Percentiles rank a stretch among this genome's conserved stretches.
phyloP scores from a whole-genome alignment of 2,329 filamentous ascomycete genomes.

The Cladophialophora chaetospira region DNA sequence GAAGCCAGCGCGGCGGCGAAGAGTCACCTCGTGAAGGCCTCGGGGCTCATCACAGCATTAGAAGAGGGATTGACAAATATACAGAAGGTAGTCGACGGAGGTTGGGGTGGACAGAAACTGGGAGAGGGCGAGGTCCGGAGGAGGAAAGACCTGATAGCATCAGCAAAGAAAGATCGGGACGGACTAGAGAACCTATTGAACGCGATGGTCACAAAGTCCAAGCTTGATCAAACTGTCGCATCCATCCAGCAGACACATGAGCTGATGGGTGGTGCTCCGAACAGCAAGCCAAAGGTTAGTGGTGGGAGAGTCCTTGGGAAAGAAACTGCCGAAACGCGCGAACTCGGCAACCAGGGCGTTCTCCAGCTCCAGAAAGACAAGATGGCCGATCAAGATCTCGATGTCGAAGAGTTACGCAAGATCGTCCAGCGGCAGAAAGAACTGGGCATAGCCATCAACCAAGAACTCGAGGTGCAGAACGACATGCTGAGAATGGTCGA shows the following conservation, averaged over 20 bases:
- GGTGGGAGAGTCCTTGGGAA: constrained; percentile 54
- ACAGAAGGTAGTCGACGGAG: constrained; percentile 30
- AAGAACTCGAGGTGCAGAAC: constrained; percentile 64
- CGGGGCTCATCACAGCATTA: constrained; percentile 56
- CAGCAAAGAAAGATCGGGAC: constrained; percentile 63
- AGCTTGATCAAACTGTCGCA: constrained; percentile 50
- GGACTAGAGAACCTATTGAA: constrained; percentile 62
- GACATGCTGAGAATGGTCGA: constrained; percentile 61
- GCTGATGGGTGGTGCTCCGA: constrained; percentile 36
- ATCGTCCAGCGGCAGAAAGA: constrained; percentile 63
- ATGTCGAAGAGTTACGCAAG: constrained; percentile 60
- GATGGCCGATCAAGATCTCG: constrained; percentile 63
- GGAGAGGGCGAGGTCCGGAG: constrained; percentile 64
- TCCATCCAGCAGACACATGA: constrained; percentile 49
- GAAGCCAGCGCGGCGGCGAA: constrained; percentile 65
- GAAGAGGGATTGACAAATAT: constrained; percentile 57
- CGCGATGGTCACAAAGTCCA: constrained; percentile 57
- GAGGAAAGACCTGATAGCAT: constrained; percentile 59
- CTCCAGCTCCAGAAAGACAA: constrained; percentile 64
- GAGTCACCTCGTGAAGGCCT: constrained; percentile 59
- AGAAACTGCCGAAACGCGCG: constrained; percentile 64
- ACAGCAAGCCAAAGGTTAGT: constrained; percentile 41
- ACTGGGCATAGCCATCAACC: constrained; percentile 64
- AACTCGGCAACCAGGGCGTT: constrained; percentile 66
- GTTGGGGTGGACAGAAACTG: constrained; percentile 42